Conservation (phyloP, 768 basidiomycete species). For the Panaeolus cyanescens region DNA sequence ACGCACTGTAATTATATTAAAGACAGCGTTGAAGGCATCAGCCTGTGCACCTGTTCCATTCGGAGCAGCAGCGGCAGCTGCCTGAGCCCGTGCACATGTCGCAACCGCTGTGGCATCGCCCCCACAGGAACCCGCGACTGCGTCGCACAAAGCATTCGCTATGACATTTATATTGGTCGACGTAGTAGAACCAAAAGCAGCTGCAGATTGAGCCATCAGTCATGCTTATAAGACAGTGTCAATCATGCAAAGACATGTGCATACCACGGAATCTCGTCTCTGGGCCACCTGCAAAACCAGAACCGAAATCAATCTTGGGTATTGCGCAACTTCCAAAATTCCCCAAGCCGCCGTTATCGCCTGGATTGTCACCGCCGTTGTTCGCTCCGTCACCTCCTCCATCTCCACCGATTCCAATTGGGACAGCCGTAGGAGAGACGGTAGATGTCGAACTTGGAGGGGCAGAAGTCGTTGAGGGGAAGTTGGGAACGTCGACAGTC, state of each 20-base stretch:
- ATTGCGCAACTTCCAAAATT: not conserved
- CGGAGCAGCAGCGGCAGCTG: not conserved
- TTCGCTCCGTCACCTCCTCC: not conserved
- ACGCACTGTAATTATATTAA: not conserved
- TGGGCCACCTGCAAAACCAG: not conserved
- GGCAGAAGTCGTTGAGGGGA: not conserved
- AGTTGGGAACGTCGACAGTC: conserved; percentile 10
- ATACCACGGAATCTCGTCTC: not conserved
- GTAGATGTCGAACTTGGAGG: not conserved
- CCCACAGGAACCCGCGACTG: not conserved
- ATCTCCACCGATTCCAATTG: not conserved
- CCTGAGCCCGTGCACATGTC: not conserved
- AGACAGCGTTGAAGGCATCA: not conserved
- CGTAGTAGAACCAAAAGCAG: not conserved
- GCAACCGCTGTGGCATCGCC: not conserved
- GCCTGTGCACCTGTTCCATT: not conserved
- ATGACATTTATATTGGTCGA: not conserved
- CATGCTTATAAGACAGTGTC: not conserved
- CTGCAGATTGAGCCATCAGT: not conserved
- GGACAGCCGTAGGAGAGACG: not conserved
- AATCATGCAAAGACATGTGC: not conserved
- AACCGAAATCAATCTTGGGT: not conserved
- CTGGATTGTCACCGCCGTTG: not conserved
- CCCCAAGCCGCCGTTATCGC: not conserved
- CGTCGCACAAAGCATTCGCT: not conserved